Percentiles rank a stretch among this genome's conserved stretches.
These are phyloP conservation scores for Starmera dryadoides DNA, from an alignment of 805 yeast genomes.

Conservation along the genomic window DNA sequence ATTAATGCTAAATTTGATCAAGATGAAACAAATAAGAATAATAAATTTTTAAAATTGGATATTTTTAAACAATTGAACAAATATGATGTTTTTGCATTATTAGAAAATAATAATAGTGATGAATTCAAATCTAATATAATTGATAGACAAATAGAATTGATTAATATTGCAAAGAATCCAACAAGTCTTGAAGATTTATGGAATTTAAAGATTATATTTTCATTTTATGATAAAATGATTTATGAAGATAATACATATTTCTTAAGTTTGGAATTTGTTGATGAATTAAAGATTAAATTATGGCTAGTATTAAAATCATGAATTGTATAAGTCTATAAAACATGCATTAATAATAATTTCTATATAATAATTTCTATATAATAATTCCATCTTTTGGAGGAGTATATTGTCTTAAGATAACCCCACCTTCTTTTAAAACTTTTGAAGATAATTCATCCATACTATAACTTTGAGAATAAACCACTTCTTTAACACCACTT, in stretches of 20 bases:
- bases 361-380: slow-evolving; percentile 1
- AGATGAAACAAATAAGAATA: slow-evolving; percentile 1
- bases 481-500: slow-evolving; percentile 84
- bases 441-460: slow-evolving; percentile 79
- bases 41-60: slow-evolving; percentile 6
- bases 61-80: slow-evolving; percentile 11
- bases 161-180: slow-evolving; percentile 34
- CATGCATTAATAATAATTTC: too few species aligned
- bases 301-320: slow-evolving; percentile 18
- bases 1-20: slow-evolving; percentile 14
- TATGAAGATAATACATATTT: slow-evolving; percentile 29
- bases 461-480: slow-evolving; percentile 84
- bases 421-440: slow-evolving; percentile 70
- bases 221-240: slow-evolving; percentile 43
- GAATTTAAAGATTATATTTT: slow-evolving; percentile 55
- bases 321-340: not conserved
- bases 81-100: slow-evolving; percentile 10
- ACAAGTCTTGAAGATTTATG: slow-evolving; percentile 46
- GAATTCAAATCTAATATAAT: slow-evolving; percentile 35
- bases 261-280: slow-evolving; percentile 44
- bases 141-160: slow-evolving; percentile 50
- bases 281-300: slow-evolving; percentile 38
- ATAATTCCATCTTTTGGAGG: slow-evolving; percentile 19
- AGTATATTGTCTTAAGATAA: slow-evolving; percentile 55
- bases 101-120: slow-evolving; percentile 6